A percentile compares a stretch with the other conserved stretches of the same genome.
Evolutionary conservation across 2,329 filamentous ascomycete species (phyloP).

Genomic region (Ceratocystis smalleyi): DNA sequence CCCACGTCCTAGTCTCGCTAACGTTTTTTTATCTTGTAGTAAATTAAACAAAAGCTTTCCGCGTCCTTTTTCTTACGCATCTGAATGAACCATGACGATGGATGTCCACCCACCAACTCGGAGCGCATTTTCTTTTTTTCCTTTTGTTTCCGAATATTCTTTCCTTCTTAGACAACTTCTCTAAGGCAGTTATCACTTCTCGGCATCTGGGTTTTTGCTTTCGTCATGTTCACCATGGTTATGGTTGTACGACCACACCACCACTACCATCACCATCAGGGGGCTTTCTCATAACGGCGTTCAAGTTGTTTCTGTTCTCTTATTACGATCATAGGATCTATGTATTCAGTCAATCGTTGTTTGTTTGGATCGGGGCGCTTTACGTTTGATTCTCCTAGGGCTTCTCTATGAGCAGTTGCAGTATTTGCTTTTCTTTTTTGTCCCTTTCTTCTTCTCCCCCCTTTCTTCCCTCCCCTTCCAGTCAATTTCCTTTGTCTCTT

Average conservation of each 20-base stretch:
- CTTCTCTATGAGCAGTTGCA: constrained; percentile 14
- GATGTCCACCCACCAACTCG: constrained; percentile 13
- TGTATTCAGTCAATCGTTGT: constrained; percentile 16
- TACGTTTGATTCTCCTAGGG: constrained; percentile 13
- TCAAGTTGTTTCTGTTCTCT: constrained; percentile 16
- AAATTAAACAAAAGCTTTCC: constrained; percentile 13
- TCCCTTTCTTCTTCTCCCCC: not conserved
- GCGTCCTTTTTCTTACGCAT: constrained; percentile 17
- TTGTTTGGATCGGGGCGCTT: constrained; percentile 12
- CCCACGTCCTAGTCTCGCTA: constrained; percentile 1
- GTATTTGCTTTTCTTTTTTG: constrained; percentile 12
- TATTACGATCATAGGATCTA: constrained; percentile 15
- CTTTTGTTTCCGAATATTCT: constrained; percentile 8
- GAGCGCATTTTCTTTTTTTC: constrained; percentile 5
- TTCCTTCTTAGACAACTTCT: constrained; percentile 7
- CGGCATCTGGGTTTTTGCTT: constrained; percentile 14
- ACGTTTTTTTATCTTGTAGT: constrained; percentile 9
- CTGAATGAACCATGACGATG: constrained; percentile 17
- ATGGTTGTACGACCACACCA: constrained; percentile 15
- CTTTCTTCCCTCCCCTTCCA: not conserved
- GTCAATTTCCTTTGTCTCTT: constrained; percentile 10
- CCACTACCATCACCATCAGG: not conserved
- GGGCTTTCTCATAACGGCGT: constrained; percentile 15
- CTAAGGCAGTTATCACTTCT: constrained; percentile 6
- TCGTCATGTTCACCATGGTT: constrained; percentile 17